Evolutionary conservation across 2,329 filamentous ascomycete genomes (phyloP).

Genomic region (Trichoderma koningii): DNA sequence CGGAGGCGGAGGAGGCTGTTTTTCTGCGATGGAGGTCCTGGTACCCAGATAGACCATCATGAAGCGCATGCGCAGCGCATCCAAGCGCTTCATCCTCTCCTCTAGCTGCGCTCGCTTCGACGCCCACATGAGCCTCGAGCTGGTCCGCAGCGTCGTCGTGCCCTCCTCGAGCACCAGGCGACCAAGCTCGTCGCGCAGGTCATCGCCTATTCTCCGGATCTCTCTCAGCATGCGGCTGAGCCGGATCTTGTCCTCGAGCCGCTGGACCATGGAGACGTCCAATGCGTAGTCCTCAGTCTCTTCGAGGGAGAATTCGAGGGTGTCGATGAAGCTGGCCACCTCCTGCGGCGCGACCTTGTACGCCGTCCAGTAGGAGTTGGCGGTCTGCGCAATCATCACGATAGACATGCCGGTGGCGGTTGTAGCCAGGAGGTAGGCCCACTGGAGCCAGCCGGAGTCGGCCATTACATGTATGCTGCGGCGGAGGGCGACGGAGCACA

Average conservation of each 20-base stretch:
- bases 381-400: constrained; percentile 55
- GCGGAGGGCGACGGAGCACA: constrained; percentile 32
- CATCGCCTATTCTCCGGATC: constrained; percentile 62
- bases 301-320: constrained; percentile 61
- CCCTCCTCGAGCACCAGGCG: constrained; percentile 51
- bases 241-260: constrained; percentile 64
- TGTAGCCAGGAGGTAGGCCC: constrained; percentile 60
- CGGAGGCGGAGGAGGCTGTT: constrained; percentile 38
- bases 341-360: constrained; percentile 62
- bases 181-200: constrained; percentile 62
- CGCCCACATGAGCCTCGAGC: constrained; percentile 61
- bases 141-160: constrained; percentile 46
- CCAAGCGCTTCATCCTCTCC: constrained; percentile 59
- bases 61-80: constrained; percentile 65
- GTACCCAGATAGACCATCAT: constrained; percentile 65
- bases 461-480: constrained; percentile 47
- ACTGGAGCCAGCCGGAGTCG: constrained; percentile 54
- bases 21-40: constrained; percentile 46
- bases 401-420: constrained; percentile 60
- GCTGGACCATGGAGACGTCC: constrained; percentile 59
- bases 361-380: constrained; percentile 55
- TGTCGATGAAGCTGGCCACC: constrained; percentile 59
- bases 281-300: constrained; percentile 67
- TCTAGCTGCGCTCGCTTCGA: constrained; percentile 56
- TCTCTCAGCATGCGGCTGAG: constrained; percentile 60